A percentile compares a stretch with the other conserved stretches of the same genome.
phyloP scores from a whole-genome alignment of 2,329 filamentous ascomycete genomes.

The Onygena corvina region DNA sequence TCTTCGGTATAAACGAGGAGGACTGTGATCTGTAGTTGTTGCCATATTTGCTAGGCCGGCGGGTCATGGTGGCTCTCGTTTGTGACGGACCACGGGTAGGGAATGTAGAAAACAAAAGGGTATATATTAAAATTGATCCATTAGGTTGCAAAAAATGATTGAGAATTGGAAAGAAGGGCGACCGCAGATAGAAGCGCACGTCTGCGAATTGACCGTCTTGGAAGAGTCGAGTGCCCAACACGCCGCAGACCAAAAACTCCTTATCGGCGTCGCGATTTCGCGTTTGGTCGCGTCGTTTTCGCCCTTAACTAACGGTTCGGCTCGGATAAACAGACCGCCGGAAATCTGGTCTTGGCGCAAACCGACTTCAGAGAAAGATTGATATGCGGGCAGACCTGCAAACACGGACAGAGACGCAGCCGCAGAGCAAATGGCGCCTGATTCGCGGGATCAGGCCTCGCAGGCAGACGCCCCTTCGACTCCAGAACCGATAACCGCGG shows the following conservation, averaged over 20 bases:
- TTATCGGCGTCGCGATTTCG: constrained; percentile 9
- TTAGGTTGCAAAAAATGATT: not conserved
- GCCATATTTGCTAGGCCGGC: constrained; percentile 54
- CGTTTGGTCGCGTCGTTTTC: constrained; percentile 6
- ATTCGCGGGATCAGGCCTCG: constrained; percentile 13
- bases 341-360: not conserved
- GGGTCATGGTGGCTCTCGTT: constrained; percentile 37
- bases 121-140: not conserved
- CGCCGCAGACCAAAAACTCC: not conserved
- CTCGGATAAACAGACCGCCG: not conserved
- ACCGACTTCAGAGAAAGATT: not conserved
- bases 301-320: constrained; percentile 9
- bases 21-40: constrained; percentile 38
- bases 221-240: too few relatives aligned
- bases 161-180: not conserved
- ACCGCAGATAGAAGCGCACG: too few relatives aligned
- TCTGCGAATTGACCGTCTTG: too few relatives aligned
- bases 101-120: not conserved
- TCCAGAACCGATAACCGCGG: constrained; percentile 14
- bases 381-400: not conserved
- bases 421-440: constrained; percentile 12
- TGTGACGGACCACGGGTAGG: not conserved
- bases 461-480: constrained; percentile 2
- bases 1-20: constrained; percentile 39
- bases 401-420: too few relatives aligned